Base-by-base conservation (phyloP, 352 stramenopile genomes). In the Pythium biforme region DNA sequence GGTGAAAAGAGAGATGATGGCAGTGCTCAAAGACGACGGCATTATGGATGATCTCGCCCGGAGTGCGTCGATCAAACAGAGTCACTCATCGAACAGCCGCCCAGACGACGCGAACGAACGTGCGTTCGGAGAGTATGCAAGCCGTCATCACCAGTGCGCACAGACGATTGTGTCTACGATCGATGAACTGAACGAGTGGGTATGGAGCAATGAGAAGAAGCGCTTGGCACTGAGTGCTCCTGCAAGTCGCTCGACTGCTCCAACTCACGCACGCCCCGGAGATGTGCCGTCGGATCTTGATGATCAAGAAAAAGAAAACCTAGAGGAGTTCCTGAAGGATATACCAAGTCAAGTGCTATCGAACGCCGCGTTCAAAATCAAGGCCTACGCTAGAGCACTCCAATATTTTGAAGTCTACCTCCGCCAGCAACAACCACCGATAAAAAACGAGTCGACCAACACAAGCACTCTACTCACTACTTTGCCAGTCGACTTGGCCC, bases 131-230 rank as follows among this genome's bases (percentile, higher is more conserved):
- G 85, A 92, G 33, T 80, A 83, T 47, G 87, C 83, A 26, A 90
- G 84, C 61, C 81, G 84, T 0, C 82, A 94, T 67, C 83, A 95
- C 51, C 87, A 94, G 52, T 95, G 87, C 54, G 84, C 75, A 9
- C 87, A 96, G 58, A 91, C 78, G 0, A 89, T 96, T 60, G 90
- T 96, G 48, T 88, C 85, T 12, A 91, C 83, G 2, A 82, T 96
- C 20, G 87, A 96, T 69, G 85, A 94, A 43, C 62, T 96, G 9
- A 96, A 94, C 59, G 85, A 96, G 15, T 96, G 87, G 87, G 75
- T 96, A 17, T 95, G 87, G 87, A 87, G 65, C 34, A 90, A 66
- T 48, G 85, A 94, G 53, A 92, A 94, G 54, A 95, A 93, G 59
- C 70, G 81, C 15, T 59, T 92, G 7, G 75, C 75, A 15, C 56